Base-by-base conservation (phyloP, 371 early-diverging fungal genomes). In the Mucor mucedo region DNA sequence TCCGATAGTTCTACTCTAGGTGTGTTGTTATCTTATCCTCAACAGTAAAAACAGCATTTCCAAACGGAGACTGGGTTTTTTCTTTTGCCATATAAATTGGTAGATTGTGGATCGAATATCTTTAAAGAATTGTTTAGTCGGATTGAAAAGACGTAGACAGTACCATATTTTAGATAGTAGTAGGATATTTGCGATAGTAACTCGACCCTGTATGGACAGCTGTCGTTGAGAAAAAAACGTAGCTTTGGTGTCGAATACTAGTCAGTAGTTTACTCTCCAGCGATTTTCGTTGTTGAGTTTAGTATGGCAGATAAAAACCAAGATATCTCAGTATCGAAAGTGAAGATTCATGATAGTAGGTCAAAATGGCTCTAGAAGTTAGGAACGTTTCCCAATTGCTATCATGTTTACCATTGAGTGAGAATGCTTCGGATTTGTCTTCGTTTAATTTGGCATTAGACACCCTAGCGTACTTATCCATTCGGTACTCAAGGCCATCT, bases 401-500 rank as follows among this genome's bases (percentile, higher is more conserved):
- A n/a, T 35, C 44, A 2, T 5, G 16, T n/a, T 32, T 57, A 13
- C 68, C 62, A 47, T 44, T 40, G 16, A 62, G 21, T 0, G 35
- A 62, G n/a, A 67, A 53, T 6, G 58, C 58, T 54, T 58, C 54
- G 2, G 62, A 62, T 49, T 67, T 59, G 21, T 53, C 42, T 53
- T 61, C 27, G 27, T 67, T 67, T 21, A 61, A 60, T 32, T 57
- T 62, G 6, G 62, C 62, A 58, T 67, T 67, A 2, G 55, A 59
- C 5, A 52, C 57, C 11, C 11, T 40, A 3, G 40, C 44, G 47
- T 58, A 58, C 29, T 2, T 14, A 13, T 41, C 41, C 30, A 67
- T 45, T 27, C 62, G 62, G 3, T 10, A 32, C 2, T 47, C 28
- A 4, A 66, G 57, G 0, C n/a, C 28, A 6, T 54, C 27, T 3